A percentile compares a stretch with the other conserved stretches of the same genome.
These are phyloP conservation scores for Leucocoprinus leucothites DNA, from an alignment of 768 basidiomycete species.

Conservation along the genomic window DNA sequence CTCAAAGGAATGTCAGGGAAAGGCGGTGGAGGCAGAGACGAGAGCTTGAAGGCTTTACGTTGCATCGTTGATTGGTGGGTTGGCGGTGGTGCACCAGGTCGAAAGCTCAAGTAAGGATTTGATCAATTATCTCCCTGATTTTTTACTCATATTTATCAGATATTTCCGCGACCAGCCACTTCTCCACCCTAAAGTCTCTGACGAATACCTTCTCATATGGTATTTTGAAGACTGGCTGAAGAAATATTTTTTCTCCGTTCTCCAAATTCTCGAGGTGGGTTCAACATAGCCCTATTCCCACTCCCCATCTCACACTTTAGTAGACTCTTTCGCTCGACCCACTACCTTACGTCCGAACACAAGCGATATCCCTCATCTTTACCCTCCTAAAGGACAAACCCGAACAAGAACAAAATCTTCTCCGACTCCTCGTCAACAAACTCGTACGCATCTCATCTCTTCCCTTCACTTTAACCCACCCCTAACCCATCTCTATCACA, in stretches of 20 bases:
- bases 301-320: slow-evolving; percentile 4
- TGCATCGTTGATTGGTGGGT: slow-evolving; percentile 98
- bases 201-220: slow-evolving; percentile 75
- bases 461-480: neutral
- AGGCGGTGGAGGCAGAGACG: slow-evolving; percentile 88
- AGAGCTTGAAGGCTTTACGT: slow-evolving; percentile 84
- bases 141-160: slow-evolving; percentile 34
- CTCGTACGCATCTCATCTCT: slow-evolving; percentile 47
- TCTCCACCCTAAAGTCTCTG: slow-evolving; percentile 56
- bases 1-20: slow-evolving; percentile 75
- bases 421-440: slow-evolving; percentile 91
- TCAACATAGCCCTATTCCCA: neutral
- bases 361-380: slow-evolving; percentile 73
- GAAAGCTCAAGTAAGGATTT: slow-evolving; percentile 74
- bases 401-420: slow-evolving; percentile 96
- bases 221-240: slow-evolving; percentile 98
- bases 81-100: slow-evolving; percentile 83
- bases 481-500: slow-evolving; percentile 22
- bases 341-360: slow-evolving; percentile 83
- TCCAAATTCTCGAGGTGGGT: slow-evolving; percentile 92
- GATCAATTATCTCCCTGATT: neutral
- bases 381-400: slow-evolving; percentile 85
- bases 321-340: slow-evolving; percentile 83
- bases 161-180: slow-evolving; percentile 91
- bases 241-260: slow-evolving; percentile 89